Percentiles rank a stretch among this genome's conserved stretches.
Evolutionary conservation across 192 early-diverging fungal species (phyloP).

Genomic region (Paraglomus brasilianum): DNA sequence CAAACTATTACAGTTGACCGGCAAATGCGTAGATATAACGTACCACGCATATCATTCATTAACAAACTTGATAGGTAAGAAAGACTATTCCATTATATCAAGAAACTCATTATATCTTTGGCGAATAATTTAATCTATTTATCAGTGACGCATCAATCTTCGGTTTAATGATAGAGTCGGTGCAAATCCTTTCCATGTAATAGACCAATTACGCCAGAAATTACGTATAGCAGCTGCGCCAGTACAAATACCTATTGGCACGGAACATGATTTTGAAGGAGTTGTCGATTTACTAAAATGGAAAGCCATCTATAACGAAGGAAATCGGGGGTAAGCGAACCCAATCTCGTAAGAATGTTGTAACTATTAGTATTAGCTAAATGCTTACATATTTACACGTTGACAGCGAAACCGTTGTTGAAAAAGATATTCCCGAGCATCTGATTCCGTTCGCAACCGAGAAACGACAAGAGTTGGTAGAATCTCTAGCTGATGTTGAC

Average conservation of each 20-base stretch:
- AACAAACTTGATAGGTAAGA: slow-evolving; percentile 85
- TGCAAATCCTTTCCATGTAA: slow-evolving; percentile 77
- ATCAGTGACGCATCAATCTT: not conserved
- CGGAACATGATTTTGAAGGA: slow-evolving; percentile 83
- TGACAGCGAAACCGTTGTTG: slow-evolving; percentile 65
- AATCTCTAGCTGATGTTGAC: slow-evolving; percentile 79
- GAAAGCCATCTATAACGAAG: slow-evolving; percentile 90
- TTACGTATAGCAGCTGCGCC: slow-evolving; percentile 76
- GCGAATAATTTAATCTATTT: not conserved
- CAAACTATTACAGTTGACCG: slow-evolving; percentile 90
- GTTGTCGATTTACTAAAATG: slow-evolving; percentile 88
- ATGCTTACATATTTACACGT: no score
- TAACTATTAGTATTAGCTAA: not conserved
- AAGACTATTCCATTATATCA: not conserved
- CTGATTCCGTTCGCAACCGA: slow-evolving; percentile 59
- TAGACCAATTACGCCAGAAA: slow-evolving; percentile 78
- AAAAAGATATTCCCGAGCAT: slow-evolving; percentile 68
- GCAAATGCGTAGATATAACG: slow-evolving; percentile 87
- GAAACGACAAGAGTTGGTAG: slow-evolving; percentile 75
- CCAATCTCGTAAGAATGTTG: not conserved
- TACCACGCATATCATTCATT: slow-evolving; percentile 83
- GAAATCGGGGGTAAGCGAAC: slow-evolving; percentile 68
- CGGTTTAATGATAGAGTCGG: slow-evolving; percentile 52
- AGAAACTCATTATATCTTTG: not conserved
- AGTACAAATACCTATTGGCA: slow-evolving; percentile 82